A percentile compares a stretch with the other conserved stretches of the same genome.
phyloP scores from a whole-genome alignment of 495 filamentous ascomycete genomes.

The Clavariopsis aquatica region DNA sequence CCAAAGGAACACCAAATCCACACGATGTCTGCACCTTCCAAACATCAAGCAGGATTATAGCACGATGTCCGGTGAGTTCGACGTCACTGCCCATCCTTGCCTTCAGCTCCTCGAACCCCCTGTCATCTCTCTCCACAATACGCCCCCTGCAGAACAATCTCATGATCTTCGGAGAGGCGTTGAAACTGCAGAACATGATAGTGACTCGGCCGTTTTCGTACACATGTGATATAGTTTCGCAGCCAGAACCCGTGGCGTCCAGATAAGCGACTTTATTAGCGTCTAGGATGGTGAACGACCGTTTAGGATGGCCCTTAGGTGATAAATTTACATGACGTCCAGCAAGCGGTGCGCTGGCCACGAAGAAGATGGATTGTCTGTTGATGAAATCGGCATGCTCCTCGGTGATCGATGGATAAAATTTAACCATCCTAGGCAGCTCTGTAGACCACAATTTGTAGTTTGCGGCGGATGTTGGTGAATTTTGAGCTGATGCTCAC shows the following conservation, averaged over 20 bases:
- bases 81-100: slow-evolving; percentile 42
- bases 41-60: slow-evolving; percentile 64
- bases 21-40: slow-evolving; percentile 68
- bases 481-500: too few relatives aligned
- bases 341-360: slow-evolving; percentile 16
- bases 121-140: slow-evolving; percentile 61
- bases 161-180: slow-evolving; percentile 63
- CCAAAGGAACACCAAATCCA: slow-evolving; percentile 57
- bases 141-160: slow-evolving; percentile 68
- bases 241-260: slow-evolving; percentile 69
- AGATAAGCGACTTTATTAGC: slow-evolving; percentile 66
- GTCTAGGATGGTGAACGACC: slow-evolving; percentile 61
- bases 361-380: slow-evolving; percentile 27
- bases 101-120: slow-evolving; percentile 43
- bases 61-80: slow-evolving; percentile 54
- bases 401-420: slow-evolving; percentile 14
- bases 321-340: slow-evolving; percentile 26
- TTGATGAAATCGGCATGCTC: slow-evolving; percentile 19
- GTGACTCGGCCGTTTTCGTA: slow-evolving; percentile 76
- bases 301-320: slow-evolving; percentile 28
- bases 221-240: slow-evolving; percentile 70
- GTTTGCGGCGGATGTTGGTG: too few relatives aligned
- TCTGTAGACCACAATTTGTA: too few relatives aligned
- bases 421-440: slow-evolving; percentile 16
- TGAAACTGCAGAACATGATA: slow-evolving; percentile 71